Percentiles rank a stretch among this genome's conserved stretches.
phyloP scores from a whole-genome alignment of 1,139 yeast genomes.

The Saccharomyces pastorianus region DNA sequence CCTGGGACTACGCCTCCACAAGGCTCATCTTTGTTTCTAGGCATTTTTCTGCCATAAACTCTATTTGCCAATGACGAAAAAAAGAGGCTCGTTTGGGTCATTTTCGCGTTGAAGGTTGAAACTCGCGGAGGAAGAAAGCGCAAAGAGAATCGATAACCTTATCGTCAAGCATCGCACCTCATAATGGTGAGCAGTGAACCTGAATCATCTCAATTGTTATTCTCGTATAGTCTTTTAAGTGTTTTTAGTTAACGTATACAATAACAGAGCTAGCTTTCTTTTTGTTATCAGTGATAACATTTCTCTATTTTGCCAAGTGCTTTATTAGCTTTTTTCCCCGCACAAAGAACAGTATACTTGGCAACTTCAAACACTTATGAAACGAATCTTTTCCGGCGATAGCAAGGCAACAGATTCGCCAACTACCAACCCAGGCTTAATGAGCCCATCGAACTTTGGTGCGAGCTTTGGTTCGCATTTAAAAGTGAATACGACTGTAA shows the following conservation, averaged over 20 bases:
- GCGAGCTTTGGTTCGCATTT: not conserved
- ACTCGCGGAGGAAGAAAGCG: not conserved
- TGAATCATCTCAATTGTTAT: not conserved
- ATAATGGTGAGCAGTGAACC: not conserved
- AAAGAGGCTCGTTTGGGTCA: not conserved
- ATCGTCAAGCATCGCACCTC: not conserved
- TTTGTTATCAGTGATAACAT: not conserved
- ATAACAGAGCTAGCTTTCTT: not conserved
- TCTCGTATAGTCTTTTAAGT: not conserved
- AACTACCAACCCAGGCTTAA: not conserved
- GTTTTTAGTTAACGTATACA: not conserved
- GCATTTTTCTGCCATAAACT: not conserved
- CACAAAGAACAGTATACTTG: not conserved
- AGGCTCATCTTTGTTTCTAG: not conserved
- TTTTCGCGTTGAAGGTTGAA: not conserved
- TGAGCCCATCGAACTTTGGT: not conserved
- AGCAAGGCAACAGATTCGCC: conserved; percentile 6
- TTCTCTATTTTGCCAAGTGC: too few relatives aligned
- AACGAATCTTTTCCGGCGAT: conserved; percentile 9
- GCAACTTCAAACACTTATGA: not conserved
- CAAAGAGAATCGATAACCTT: not conserved
- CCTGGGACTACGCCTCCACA: not conserved
- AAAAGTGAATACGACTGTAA: not conserved
- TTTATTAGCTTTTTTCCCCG: not conserved
- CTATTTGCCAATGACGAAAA: not conserved